These are phyloP conservation scores for Camellia granthamiana DNA, from an alignment of 148 eudicot genomes.

Conservation along the genomic window DNA sequence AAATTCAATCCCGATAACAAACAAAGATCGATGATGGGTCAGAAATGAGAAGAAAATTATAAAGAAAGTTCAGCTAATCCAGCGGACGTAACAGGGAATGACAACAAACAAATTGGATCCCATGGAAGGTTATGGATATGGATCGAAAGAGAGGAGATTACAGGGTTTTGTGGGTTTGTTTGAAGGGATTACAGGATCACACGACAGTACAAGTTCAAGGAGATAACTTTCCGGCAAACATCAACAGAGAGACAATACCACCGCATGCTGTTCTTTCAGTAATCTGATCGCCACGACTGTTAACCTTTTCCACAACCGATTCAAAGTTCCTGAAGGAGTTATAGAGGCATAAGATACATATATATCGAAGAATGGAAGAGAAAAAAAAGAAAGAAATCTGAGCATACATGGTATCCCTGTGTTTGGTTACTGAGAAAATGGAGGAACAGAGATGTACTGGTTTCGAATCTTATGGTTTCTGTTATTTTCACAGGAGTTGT, in stretches of 20 bases:
- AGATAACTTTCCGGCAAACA: slow-evolving; percentile 66
- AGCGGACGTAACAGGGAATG: slow-evolving; percentile 65
- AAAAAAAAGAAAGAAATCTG: not conserved
- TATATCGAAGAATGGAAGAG: not conserved
- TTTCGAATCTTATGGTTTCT: not conserved
- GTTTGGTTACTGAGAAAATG: slow-evolving; percentile 6
- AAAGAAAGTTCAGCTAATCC: slow-evolving; percentile 66
- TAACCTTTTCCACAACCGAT: slow-evolving; percentile 1
- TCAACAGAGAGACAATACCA: slow-evolving; percentile 75
- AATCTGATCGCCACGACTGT: slow-evolving; percentile 28
- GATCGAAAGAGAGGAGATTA: not conserved
- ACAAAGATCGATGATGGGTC: not conserved
- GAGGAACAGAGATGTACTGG: not conserved
- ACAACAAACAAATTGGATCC: slow-evolving; percentile 76
- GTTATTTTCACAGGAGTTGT: not conserved
- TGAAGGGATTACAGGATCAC: slow-evolving; percentile 63
- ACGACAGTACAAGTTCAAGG: slow-evolving; percentile 75
- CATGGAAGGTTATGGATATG: slow-evolving; percentile 37
- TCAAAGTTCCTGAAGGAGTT: slow-evolving; percentile 31
- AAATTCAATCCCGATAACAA: not conserved
- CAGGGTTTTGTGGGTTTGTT: not conserved
- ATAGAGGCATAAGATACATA: not conserved
- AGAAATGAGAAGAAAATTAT: not conserved
- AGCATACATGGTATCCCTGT: not conserved
- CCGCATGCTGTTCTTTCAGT: slow-evolving; percentile 62